These are phyloP conservation scores for Hortaea sp. DNA, from an alignment of 2,329 filamentous ascomycete species.

Conservation along the genomic window DNA sequence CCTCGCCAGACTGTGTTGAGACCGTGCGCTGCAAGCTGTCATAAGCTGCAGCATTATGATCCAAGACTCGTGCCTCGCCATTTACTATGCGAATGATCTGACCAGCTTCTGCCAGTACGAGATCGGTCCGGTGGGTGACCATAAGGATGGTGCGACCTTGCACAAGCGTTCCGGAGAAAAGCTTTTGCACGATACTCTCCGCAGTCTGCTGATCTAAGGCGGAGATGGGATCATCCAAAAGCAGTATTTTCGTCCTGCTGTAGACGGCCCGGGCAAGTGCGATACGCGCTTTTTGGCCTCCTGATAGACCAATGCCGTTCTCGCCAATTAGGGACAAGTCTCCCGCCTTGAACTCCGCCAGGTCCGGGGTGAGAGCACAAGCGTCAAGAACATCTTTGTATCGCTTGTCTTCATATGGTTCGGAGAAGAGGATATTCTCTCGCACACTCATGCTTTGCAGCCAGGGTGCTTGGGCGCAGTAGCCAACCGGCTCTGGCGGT, in stretches of 20 bases:
- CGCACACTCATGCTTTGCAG: constrained; percentile 60
- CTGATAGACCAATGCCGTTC: constrained; percentile 38
- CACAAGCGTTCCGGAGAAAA: constrained; percentile 46
- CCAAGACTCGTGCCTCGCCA: constrained; percentile 38
- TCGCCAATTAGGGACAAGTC: constrained; percentile 45
- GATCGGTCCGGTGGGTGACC: constrained; percentile 56
- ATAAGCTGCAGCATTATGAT: constrained; percentile 12
- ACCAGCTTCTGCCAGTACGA: constrained; percentile 62
- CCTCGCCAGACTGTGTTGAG: constrained; percentile 8
- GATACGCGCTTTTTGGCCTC: constrained; percentile 38
- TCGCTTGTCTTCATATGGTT: constrained; percentile 56
- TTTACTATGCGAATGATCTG: constrained; percentile 62
- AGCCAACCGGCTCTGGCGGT: constrained; percentile 49
- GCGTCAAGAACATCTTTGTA: constrained; percentile 60
- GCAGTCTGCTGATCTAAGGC: constrained; percentile 52
- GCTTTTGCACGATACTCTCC: constrained; percentile 48
- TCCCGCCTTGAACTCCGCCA: constrained; percentile 53
- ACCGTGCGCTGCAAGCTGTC: constrained; percentile 8
- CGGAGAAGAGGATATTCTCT: constrained; percentile 57
- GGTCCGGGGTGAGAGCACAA: constrained; percentile 52
- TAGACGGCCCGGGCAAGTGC: constrained; percentile 40
- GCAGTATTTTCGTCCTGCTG: constrained; percentile 34
- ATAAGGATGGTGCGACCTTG: constrained; percentile 46
- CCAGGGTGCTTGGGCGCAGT: constrained; percentile 58
- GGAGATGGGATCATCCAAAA: constrained; percentile 39